phyloP scores from a whole-genome alignment of 1,139 yeast genomes.

The Debaryomycetaceae sp. region DNA sequence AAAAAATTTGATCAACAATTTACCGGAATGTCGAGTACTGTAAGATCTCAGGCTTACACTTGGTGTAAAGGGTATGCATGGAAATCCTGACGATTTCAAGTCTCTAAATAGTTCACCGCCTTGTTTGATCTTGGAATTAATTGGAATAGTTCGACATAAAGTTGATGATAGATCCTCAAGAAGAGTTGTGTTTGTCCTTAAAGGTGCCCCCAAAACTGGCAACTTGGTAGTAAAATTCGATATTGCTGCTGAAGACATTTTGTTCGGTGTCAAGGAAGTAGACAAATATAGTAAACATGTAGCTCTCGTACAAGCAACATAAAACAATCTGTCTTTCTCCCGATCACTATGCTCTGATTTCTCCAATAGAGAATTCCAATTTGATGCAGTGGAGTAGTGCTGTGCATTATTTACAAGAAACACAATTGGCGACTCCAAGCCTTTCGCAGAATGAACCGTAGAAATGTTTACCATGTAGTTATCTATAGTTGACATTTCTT shows the following conservation, averaged over 20 bases:
- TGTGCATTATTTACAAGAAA: constrained; percentile 39
- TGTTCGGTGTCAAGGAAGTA: constrained; percentile 8
- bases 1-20: too few relatives aligned
- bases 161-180: constrained; percentile 7
- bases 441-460: constrained; percentile 71
- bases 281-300: constrained; percentile 45
- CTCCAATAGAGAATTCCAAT: constrained; percentile 16
- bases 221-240: constrained; percentile 11
- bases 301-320: constrained; percentile 69
- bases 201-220: constrained; percentile 9
- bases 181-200: constrained; percentile 4
- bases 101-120: constrained; percentile 10
- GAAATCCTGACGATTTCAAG: constrained; percentile 7
- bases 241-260: constrained; percentile 6
- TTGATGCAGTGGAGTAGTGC: constrained; percentile 7
- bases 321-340: constrained; percentile 39
- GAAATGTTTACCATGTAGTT: constrained; percentile 45
- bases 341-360: constrained; percentile 5
- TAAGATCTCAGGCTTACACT: neutral
- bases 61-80: constrained; percentile 4
- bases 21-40: neutral
- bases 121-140: constrained; percentile 5
- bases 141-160: constrained; percentile 9
- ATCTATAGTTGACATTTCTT: constrained; percentile 30
- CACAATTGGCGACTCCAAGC: constrained; percentile 68